Evolutionary conservation across 352 stramenopile genomes (phyloP), one percentile per base, ranked within the genome.

Genomic region (Phytophthora colocasiae): DNA sequence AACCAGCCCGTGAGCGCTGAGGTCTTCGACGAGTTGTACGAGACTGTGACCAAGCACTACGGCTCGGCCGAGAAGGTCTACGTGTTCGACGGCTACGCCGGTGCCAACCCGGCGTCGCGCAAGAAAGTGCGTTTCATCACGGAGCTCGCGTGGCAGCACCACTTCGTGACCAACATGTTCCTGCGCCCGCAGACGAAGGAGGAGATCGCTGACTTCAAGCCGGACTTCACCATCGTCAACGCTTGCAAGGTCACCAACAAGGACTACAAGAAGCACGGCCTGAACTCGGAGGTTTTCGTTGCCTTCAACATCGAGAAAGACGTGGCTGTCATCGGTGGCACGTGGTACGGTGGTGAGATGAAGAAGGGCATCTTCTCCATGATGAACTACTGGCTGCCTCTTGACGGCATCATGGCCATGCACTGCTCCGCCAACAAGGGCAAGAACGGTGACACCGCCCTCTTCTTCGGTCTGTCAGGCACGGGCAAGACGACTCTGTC

Each of bases 331-430:
- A 98, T 99, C 55, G 95, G 96, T 55, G 96, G 96, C 53, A 98
- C 97, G 6, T 98, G 89, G 87, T 99, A 99, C 81, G 97, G 96
- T 50, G 97, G 97, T 41, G 97, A 99, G 80, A 99, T 99, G 85
- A 99, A 99, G 83, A 99, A 99, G 81, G 97, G 96, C 27, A 98
- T 99, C 67, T 99, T 99, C 67, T 96, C 85, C 55, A 90, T 99
- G 77, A 99, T 99, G 96, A 99, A 99, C 82, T 99, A 99, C 83
- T 98, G 89, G 90, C 79, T 99, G 31, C 97, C 97, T 29, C 85
- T 99, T 46, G 76, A 97, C 46, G 92, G 93, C 60, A 95, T 98
- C 73, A 97, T 99, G 80, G 81, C 97, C 54, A 99, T 99, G 97
- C 97, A 99, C 87, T 99, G 96, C 75, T 98, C 93, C 47, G 97